These are phyloP conservation scores for Boletus fagicola DNA, from an alignment of 768 basidiomycete genomes.

Conservation along the genomic window DNA sequence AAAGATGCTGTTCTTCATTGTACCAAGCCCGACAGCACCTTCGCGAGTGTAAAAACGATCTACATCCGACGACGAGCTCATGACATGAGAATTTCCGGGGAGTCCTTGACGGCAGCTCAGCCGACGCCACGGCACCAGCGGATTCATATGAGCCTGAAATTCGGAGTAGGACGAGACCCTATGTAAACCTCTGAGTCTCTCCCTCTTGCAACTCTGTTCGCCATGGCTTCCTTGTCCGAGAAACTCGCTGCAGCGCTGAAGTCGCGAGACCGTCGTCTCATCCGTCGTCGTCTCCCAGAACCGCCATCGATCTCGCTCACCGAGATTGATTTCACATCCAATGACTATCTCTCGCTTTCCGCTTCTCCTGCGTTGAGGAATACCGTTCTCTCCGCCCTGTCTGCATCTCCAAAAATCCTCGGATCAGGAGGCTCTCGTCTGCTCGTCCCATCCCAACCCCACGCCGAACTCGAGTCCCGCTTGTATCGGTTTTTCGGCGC, in stretches of 20 bases:
- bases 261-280: slow-evolving; percentile 64
- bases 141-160: neutral
- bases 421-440: slow-evolving; percentile 89
- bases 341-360: slow-evolving; percentile 89
- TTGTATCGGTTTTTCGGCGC: slow-evolving; percentile 61
- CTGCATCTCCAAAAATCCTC: slow-evolving; percentile 53
- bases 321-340: slow-evolving; percentile 72
- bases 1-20: too few relatives aligned
- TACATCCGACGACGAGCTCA: slow-evolving; percentile 4
- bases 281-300: slow-evolving; percentile 68
- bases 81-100: slow-evolving; percentile 3
- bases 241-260: slow-evolving; percentile 53
- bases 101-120: neutral
- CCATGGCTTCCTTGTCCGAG: slow-evolving; percentile 33
- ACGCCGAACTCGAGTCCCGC: slow-evolving; percentile 69
- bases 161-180: neutral
- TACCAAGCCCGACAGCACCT: neutral
- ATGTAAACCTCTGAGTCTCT: neutral
- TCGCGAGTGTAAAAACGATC: slow-evolving; percentile 9
- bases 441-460: slow-evolving; percentile 58
- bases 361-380: slow-evolving; percentile 53
- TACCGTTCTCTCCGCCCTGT: slow-evolving; percentile 56
- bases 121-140: neutral
- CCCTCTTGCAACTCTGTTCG: neutral
- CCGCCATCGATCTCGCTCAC: slow-evolving; percentile 39